Evolutionary conservation across 176 grass and related monocot species (phyloP), one percentile per base, ranked within the genome.

Genomic region (Eragrostis curvula): DNA sequence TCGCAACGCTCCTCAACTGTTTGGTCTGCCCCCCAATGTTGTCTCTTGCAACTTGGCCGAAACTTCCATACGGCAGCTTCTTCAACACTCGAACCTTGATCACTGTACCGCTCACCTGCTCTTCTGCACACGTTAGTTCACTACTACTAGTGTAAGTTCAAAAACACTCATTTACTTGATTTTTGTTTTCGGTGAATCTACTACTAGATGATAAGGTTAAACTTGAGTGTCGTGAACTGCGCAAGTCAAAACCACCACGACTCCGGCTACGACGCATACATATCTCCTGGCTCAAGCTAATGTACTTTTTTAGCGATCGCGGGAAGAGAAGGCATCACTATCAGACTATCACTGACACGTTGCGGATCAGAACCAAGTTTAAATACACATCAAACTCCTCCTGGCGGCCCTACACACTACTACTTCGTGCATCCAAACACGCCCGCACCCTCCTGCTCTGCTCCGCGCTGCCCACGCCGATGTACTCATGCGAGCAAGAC

Each of bases 401-500:
- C 39, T 7, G 11, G 73, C 66, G n/a, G 62, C 59, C 44, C 25
- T 32, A 62, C 60, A 20, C 9, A 1, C 6, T 24, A 3, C 12
- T 55, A n/a, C n/a, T n/a, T n/a, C n/a, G n/a, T 27, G 12, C 77
- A 48, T 55, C 55, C 40, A 21, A 16, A 47, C 11, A 45, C 10
- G 28, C 18, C 28, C 23, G 11, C 28, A 12, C 16, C 48, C 36
- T 9, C 16, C 9, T 14, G 58, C 24, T 28, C 53, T 13, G 40
- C 3, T 3, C 7, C 21, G 5, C 56, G 50, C 30, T 30, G 40
- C 23, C 12, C 24, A 1, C 18, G 12, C 7, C 48, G 24, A 89
- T 89, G 88, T 73, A 78, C 79, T 71, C 87, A 25, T 86, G 73
- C 66, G 78, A 82, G 48, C 73, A 70, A 23, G 78, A 50, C 28